These are phyloP conservation scores for Xerocomus potaroensis DNA, from an alignment of 768 basidiomycete species.

Conservation along the genomic window DNA sequence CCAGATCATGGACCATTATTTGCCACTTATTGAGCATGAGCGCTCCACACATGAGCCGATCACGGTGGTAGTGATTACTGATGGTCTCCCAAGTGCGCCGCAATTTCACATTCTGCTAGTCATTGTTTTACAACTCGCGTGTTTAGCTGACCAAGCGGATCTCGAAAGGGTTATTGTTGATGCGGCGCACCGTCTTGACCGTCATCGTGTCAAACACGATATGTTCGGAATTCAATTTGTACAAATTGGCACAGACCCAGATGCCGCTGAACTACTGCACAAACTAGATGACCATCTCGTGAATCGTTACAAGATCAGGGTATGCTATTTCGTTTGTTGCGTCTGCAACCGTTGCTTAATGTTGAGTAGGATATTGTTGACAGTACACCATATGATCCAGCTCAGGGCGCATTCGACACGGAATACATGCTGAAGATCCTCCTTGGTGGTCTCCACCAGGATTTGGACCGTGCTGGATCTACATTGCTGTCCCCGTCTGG, in stretches of 20 bases:
- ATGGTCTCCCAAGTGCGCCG: slow-evolving; percentile 37
- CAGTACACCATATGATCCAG: slow-evolving; percentile 37
- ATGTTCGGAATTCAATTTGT: slow-evolving; percentile 46
- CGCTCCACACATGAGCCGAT: slow-evolving; percentile 33
- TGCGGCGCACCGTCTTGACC: slow-evolving; percentile 38
- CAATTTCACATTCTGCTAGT: not conserved
- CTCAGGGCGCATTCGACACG: slow-evolving; percentile 28
- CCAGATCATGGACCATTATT: slow-evolving; percentile 35
- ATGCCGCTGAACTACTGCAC: slow-evolving; percentile 37
- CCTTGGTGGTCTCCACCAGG: slow-evolving; percentile 23
- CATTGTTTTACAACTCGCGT: not conserved
- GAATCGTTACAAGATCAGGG: slow-evolving; percentile 29
- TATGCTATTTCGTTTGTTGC: not conserved
- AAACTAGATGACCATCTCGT: slow-evolving; percentile 38
- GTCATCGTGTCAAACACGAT: slow-evolving; percentile 29
- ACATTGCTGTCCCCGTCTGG: slow-evolving; percentile 9
- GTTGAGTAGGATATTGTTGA: slow-evolving; percentile 42
- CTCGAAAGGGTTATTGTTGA: slow-evolving; percentile 31
- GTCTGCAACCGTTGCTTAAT: not conserved
- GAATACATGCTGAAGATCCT: slow-evolving; percentile 35
- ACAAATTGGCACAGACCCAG: slow-evolving; percentile 40
- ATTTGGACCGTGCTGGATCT: slow-evolving; percentile 11
- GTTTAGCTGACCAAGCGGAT: slow-evolving; percentile 26
- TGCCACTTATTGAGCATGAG: slow-evolving; percentile 30
- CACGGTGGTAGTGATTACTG: slow-evolving; percentile 35